Evolutionary conservation across 176 grass and related monocot species (phyloP).

Genomic region (Ensete ventricosum): DNA sequence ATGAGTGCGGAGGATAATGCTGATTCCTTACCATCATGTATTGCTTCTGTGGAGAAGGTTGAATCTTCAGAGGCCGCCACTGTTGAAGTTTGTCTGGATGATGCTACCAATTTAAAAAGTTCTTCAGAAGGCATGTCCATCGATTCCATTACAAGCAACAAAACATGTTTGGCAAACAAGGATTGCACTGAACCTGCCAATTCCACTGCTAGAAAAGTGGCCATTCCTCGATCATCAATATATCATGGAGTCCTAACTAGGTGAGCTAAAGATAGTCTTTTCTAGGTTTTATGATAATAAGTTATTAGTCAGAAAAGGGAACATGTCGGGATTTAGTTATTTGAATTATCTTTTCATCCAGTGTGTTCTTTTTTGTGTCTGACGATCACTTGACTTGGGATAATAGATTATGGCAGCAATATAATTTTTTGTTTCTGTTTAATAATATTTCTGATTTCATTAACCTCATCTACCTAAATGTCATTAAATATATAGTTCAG

Average conservation of each 20-base stretch:
- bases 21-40: background rate
- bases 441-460: background rate
- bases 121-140: background rate
- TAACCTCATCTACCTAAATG: no score
- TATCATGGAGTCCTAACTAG: background rate
- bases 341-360: background rate
- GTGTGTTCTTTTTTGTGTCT: background rate
- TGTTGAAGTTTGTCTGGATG: background rate
- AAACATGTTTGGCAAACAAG: background rate
- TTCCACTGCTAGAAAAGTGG: background rate
- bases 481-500: no score
- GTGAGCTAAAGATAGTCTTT: background rate
- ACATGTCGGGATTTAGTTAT: no score
- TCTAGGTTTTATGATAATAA: no score
- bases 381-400: background rate
- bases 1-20: background rate
- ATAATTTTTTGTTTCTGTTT: background rate
- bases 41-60: background rate
- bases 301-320: no score
- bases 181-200: background rate
- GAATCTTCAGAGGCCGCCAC: background rate
- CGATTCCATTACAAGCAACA: background rate
- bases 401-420: background rate
- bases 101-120: background rate
- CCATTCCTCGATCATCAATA: background rate